Evolutionary conservation across 495 filamentous ascomycete species (phyloP).

Genomic region (Bacidia rubella): DNA sequence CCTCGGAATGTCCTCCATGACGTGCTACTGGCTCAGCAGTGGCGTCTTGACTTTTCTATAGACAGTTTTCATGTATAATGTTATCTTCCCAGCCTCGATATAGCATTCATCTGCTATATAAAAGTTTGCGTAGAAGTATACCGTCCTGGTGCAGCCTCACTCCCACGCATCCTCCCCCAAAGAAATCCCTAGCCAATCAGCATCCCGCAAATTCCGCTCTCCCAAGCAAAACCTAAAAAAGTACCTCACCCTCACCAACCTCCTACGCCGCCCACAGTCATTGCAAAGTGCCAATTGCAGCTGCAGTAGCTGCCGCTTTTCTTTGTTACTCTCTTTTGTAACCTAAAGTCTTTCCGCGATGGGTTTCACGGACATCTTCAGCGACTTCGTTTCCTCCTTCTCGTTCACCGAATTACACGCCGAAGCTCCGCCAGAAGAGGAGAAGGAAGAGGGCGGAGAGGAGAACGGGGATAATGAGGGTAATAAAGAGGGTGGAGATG

Average conservation of each 20-base stretch:
- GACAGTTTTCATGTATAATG: too few relatives aligned
- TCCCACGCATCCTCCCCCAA: too few relatives aligned
- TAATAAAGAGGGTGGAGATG: conserved; percentile 26
- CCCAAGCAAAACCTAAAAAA: neutral
- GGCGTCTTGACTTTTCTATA: too few relatives aligned
- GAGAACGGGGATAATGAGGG: conserved; percentile 32
- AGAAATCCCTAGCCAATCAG: conserved; percentile 1
- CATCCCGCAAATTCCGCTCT: neutral
- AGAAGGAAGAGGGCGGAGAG: conserved; percentile 37
- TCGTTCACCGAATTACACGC: conserved; percentile 45
- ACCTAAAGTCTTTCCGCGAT: conserved; percentile 29
- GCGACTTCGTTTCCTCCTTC: conserved; percentile 44
- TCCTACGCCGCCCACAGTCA: neutral
- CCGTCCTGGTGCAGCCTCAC: too few relatives aligned
- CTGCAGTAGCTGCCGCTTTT: conserved; percentile 2
- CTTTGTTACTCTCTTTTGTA: neutral
- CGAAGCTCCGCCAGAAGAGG: conserved; percentile 40
- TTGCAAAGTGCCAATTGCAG: neutral
- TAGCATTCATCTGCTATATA: too few relatives aligned
- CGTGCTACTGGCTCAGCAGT: too few relatives aligned
- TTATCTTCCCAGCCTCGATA: too few relatives aligned
- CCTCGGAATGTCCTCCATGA: neutral
- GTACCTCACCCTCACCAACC: neutral
- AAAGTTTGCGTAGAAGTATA: too few relatives aligned
- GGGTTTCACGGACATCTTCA: conserved; percentile 52